Base-by-base conservation (phyloP, 202 grass and related monocot species). In the Sporobolus alterniflorus region DNA sequence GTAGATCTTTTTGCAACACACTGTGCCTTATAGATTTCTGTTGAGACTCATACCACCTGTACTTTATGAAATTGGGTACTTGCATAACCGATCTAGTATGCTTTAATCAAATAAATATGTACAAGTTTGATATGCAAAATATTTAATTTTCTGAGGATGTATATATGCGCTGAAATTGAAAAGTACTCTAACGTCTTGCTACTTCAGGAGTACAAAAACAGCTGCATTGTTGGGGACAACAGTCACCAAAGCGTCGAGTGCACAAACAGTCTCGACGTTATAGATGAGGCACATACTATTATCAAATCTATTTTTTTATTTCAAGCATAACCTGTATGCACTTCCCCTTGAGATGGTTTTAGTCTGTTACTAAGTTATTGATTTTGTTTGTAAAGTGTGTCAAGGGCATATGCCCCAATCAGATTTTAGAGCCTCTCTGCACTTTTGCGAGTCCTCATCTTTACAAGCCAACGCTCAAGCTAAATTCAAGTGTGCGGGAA, bases 351-450 rank as follows among this genome's bases (percentile, higher is more conserved):
- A n/a, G n/a, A n/a, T n/a, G n/a, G n/a, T 47, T 25, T 20, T 39
- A 17, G 18, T 63, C 29, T 32, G 6, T 63, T 18, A 32, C 57
- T 16, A 30, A 62, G 5, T 31, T 12, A 52, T 28, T 62, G 17
- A 81, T 55, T 71, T 28, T 51, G 6, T 73, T 77, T 73, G 36
- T 68, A 1, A 77, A 86, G 83, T 82, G 83, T 72, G 60, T 73
- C 40, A 73, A 82, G 21, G 77, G 82, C 36, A 44, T 98, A 75
- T 84, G 46, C 47, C 8, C 18, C 6, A 74, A 32, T 39, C 90
- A 98, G 17, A 82, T 94, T 18, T 83, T 98, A 75, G 95, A 98
- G 67, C 95, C 86, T 4, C 4, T 21, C 0, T 98, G 95, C 30
- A 48, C 87, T 57, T 89, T 93, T 29, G 80, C 82, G 9, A 98